phyloP scores from a whole-genome alignment of 1,139 yeast species.

The Candida sanyaensis region DNA sequence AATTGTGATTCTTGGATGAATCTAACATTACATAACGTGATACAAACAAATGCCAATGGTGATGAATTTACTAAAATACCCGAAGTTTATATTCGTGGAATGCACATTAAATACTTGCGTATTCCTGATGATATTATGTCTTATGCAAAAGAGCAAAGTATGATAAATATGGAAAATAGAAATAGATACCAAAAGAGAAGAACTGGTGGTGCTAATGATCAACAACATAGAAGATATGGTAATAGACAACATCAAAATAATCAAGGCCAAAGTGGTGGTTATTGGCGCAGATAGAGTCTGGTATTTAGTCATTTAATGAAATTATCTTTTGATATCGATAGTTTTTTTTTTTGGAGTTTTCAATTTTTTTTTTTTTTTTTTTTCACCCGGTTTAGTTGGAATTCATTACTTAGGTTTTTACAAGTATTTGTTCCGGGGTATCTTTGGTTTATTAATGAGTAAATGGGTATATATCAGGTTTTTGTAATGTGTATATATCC shows the following conservation, averaged over 20 bases:
- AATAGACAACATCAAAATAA: constrained; percentile 6
- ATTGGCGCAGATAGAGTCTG: constrained; percentile 2
- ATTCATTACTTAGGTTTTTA: too few relatives aligned
- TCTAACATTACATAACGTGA: constrained; percentile 76
- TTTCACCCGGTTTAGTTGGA: not conserved
- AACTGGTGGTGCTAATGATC: constrained; percentile 23
- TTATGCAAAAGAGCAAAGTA: constrained; percentile 70
- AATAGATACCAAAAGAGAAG: constrained; percentile 51
- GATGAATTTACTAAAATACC: constrained; percentile 67
- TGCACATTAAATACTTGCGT: constrained; percentile 55
- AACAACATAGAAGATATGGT: constrained; percentile 8
- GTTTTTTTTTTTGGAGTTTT: not conserved
- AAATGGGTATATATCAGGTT: not conserved
- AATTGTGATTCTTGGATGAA: constrained; percentile 98
- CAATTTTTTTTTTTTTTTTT: not conserved
- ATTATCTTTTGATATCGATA: not conserved
- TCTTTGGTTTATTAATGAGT: too few relatives aligned
- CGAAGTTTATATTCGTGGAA: constrained; percentile 86
- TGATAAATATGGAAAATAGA: constrained; percentile 53
- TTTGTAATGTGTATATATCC: not conserved
- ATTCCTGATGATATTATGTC: constrained; percentile 67
- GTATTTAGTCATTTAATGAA: not conserved
- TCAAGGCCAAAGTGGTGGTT: constrained; percentile 4
- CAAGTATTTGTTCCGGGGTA: too few relatives aligned
- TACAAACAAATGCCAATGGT: constrained; percentile 71